Conservation (phyloP, 2,329 filamentous ascomycete genomes). For the Chrysoporthe cubensis region DNA sequence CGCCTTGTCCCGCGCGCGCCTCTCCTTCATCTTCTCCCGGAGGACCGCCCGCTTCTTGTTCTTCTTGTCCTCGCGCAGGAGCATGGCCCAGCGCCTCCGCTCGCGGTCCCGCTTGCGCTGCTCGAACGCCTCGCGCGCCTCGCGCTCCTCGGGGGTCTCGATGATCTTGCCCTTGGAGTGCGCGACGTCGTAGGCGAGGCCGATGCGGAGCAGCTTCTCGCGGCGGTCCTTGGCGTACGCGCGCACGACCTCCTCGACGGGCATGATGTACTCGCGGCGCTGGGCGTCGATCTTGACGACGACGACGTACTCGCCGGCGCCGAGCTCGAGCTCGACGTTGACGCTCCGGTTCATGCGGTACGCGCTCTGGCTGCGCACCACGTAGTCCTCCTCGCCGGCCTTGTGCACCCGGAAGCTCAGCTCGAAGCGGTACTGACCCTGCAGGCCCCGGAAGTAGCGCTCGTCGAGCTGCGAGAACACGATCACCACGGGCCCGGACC, state of each 20-base stretch:
- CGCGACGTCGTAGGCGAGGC: slow-evolving; percentile 62
- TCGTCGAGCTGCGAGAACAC: slow-evolving; percentile 65
- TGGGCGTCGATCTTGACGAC: slow-evolving; percentile 60
- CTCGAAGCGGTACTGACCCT: slow-evolving; percentile 59
- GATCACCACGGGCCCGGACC: slow-evolving; percentile 61
- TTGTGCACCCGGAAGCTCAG: slow-evolving; percentile 46
- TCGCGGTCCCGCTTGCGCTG: slow-evolving; percentile 49
- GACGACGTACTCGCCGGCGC: slow-evolving; percentile 60
- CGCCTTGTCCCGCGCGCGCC: slow-evolving; percentile 31
- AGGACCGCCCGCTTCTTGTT: slow-evolving; percentile 39
- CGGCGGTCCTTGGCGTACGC: slow-evolving; percentile 54
- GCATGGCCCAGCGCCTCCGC: slow-evolving; percentile 54
- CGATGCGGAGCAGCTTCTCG: slow-evolving; percentile 62
- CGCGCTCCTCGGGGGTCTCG: slow-evolving; percentile 53
- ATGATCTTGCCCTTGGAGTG: slow-evolving; percentile 61
- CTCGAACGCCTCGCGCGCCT: slow-evolving; percentile 53
- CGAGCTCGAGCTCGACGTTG: slow-evolving; percentile 61
- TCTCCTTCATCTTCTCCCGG: slow-evolving; percentile 46
- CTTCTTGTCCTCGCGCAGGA: slow-evolving; percentile 44
- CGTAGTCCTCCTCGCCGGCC: slow-evolving; percentile 59
- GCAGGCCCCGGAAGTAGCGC: slow-evolving; percentile 64
- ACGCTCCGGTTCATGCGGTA: slow-evolving; percentile 63
- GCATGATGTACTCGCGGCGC: slow-evolving; percentile 46
- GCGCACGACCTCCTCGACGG: slow-evolving; percentile 61
- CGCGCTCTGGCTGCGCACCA: slow-evolving; percentile 62